Base-by-base conservation (phyloP, 164 flowering plant genomes). In the Paratinospora sagittata region DNA sequence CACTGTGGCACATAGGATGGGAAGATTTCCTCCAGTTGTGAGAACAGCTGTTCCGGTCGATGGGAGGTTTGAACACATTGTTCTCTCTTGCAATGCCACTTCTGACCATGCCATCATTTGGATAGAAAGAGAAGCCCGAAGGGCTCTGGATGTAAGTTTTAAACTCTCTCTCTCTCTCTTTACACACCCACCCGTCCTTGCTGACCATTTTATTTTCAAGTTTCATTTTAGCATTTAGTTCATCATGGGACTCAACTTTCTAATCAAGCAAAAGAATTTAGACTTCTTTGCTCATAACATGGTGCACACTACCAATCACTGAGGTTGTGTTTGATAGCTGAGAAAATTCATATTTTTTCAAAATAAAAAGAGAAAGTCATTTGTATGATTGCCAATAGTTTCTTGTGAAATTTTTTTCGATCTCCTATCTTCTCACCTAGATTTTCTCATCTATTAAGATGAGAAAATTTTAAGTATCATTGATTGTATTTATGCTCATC, bases 41-140 rank as follows among this genome's bases (percentile, higher is more conserved):
- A 82, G 83, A 77, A 89, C 91, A 23, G 91, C 94, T 26, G 89
- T 89, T 36, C 91, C 94, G 21, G 94, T 89, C 55, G 89, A 88
- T 77, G 94, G 91, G 27, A 84, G 94, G 74, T 87, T 89, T 70
- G 93, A 87, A 77, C 87, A 84, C 72, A 78, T 89, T 30, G 86
- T 86, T 66, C 85, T 89, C 30, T 89, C 93, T 27, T 89, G 91
- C 82, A 87, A 86, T 81, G 83, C 86, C 52, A 85, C 87, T 33
- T 72, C 87, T 16, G 90, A 89, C 73, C 93, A 89, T 79, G 81
- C 85, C 26, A 86, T 89, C 70, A 82, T 85, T 71, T 84, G 89
- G 87, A 86, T 89, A 60, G 86, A 86, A 74, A 73, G 83, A 73
- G 93, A 89, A 81, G 85, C 91, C 8, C 85, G 83, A 75, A 84